Base-by-base conservation (phyloP, 2,329 filamentous ascomycete species). In the Ramularia endophylla region DNA sequence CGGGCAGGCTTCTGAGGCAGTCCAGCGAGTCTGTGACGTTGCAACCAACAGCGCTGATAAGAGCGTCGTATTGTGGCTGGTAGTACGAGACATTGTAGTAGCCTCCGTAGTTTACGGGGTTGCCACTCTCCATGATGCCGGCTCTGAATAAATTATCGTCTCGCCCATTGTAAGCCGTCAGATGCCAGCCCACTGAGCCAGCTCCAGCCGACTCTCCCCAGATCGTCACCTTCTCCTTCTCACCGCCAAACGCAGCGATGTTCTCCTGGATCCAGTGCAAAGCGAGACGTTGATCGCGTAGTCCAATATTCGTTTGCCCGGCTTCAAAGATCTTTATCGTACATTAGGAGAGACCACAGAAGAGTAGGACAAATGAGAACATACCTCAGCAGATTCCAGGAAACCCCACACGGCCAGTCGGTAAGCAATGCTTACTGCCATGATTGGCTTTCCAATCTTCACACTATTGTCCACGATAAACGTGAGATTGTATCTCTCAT, bases 371-470 rank as follows among this genome's bases (percentile, higher is more conserved):
- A 25, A 6, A 6, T 11, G 22, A 6, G 22, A 25, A 25, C 22
- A 25, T 25, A 25, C 22, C 40, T 75, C 52, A 8, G 61, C 60
- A n/a, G 72, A 79, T 8, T 77, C 73, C 19, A 86, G 61, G 62
- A 90, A 87, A 0, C 85, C 85, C 55, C 87, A 72, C 4, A 77
- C 74, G 2, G 79, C 78, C 36, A 85, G 70, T 8, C 83, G 72
- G 60, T 85, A 79, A 61, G 75, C 77, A 57, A 81, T 74, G 57
- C 70, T 75, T 37, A 82, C 70, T 25, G 68, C 75, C 30, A 85
- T 66, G 38, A 84, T 63, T 8, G 73, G 72, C 32, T 64, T 68
- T 31, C 65, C 66, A 31, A 65, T 63, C 30, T 55, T 55, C 17
- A 64, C 56, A 11, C 60, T 59, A 36, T 69, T 65, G 38, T 71